A percentile compares a stretch with the other conserved stretches of the same genome.
Evolutionary conservation across 2,329 filamentous ascomycete genomes (phyloP).

Genomic region (Taxawa tesnikishii): DNA sequence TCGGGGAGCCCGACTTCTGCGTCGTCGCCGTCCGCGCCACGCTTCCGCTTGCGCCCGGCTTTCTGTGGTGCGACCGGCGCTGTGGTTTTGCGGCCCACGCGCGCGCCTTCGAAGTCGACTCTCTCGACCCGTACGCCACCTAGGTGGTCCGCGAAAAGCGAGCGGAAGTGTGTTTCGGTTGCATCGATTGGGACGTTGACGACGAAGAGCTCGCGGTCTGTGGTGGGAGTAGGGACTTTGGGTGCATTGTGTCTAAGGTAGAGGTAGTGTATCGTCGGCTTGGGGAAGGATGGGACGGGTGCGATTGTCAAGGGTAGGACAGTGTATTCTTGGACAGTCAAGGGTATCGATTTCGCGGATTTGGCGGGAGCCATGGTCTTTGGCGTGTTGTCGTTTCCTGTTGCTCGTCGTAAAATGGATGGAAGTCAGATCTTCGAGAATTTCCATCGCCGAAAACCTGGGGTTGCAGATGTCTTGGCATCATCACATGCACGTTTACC

Average conservation of each 20-base stretch:
- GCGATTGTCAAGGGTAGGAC: constrained; percentile 58
- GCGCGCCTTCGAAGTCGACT: constrained; percentile 59
- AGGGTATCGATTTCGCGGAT: constrained; percentile 6
- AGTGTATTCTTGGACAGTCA: constrained; percentile 48
- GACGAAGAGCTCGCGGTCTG: constrained; percentile 74
- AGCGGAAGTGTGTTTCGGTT: constrained; percentile 62
- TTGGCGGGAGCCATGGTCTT: constrained; percentile 9
- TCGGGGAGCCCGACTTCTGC: constrained; percentile 47
- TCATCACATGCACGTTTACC: no score
- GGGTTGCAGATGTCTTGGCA: no score
- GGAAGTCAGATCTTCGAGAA: no score
- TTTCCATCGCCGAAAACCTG: no score
- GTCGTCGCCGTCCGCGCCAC: constrained; percentile 22
- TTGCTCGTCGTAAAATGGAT: no score
- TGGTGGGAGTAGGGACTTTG: constrained; percentile 59
- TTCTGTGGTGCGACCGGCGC: constrained; percentile 22
- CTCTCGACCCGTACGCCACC: constrained; percentile 67
- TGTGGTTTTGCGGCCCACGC: constrained; percentile 27
- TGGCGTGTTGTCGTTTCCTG: constrained; percentile 1
- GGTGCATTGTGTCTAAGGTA: constrained; percentile 78
- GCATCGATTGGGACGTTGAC: constrained; percentile 81
- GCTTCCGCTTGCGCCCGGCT: constrained; percentile 46
- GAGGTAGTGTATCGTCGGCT: constrained; percentile 62
- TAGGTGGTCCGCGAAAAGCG: constrained; percentile 62
- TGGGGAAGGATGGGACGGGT: constrained; percentile 48